Conservation (phyloP, 768 basidiomycete species). For the Trametes cingulata region DNA sequence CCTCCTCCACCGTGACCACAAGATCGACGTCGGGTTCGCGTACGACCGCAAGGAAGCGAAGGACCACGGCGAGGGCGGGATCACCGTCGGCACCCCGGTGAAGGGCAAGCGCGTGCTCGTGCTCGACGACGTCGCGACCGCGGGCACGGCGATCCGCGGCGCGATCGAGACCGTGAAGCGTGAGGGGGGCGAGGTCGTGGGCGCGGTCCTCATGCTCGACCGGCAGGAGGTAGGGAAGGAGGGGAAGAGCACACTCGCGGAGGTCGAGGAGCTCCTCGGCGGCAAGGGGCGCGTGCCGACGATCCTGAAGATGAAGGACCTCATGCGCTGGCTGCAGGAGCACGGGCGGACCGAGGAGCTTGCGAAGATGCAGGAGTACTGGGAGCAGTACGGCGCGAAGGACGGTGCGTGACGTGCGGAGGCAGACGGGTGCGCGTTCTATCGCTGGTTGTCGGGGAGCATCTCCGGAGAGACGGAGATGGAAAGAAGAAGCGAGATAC, state of each 20-base stretch:
- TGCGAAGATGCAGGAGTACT: constrained; percentile 73
- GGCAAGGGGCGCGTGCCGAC: constrained; percentile 73
- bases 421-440: no score
- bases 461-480: no score
- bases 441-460: no score
- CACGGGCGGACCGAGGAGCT: constrained; percentile 66
- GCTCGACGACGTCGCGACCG: constrained; percentile 96
- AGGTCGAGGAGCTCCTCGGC: constrained; percentile 72
- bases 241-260: constrained; percentile 74
- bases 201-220: constrained; percentile 86
- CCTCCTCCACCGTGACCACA: constrained; percentile 65
- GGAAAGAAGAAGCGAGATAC: no score
- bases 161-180: constrained; percentile 73
- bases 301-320: constrained; percentile 82
- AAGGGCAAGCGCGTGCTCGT: constrained; percentile 81
- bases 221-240: constrained; percentile 82
- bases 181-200: constrained; percentile 80
- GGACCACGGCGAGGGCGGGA: constrained; percentile 94
- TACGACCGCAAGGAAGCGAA: constrained; percentile 97
- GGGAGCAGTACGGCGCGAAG: constrained; percentile 70
- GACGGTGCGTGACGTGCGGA: neutral
- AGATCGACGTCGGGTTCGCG: constrained; percentile 73
- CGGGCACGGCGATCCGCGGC: constrained; percentile 83
- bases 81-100: constrained; percentile 85
- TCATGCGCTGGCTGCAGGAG: constrained; percentile 81